Evolutionary conservation across 139 green algal genomes (phyloP).

Genomic region (Asterochloris erici): DNA sequence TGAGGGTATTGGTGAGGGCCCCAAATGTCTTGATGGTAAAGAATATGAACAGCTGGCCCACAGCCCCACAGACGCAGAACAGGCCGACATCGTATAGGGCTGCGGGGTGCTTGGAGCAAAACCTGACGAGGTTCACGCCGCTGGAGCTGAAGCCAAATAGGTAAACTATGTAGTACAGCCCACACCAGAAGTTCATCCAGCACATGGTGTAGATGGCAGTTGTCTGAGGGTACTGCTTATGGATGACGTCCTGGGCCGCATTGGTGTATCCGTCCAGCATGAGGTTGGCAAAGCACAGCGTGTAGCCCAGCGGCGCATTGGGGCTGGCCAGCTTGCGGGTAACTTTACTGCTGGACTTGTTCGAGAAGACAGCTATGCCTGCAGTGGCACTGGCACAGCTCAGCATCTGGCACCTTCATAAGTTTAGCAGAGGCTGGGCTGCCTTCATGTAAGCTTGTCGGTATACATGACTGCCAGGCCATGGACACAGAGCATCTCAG

Average conservation of each 20-base stretch:
- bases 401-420: too few relatives aligned
- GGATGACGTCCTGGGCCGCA: constrained; percentile 82
- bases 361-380: constrained; percentile 29
- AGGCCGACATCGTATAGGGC: constrained; percentile 71
- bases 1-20: constrained; percentile 81
- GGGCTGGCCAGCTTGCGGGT: constrained; percentile 67
- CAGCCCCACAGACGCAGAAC: constrained; percentile 91
- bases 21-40: constrained; percentile 92
- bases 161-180: constrained; percentile 71
- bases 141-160: constrained; percentile 58
- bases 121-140: constrained; percentile 56
- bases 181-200: constrained; percentile 97
- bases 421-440: too few relatives aligned
- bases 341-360: constrained; percentile 53
- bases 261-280: constrained; percentile 97
- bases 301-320: constrained; percentile 90
- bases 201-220: constrained; percentile 90
- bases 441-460: too few relatives aligned
- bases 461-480: too few relatives aligned
- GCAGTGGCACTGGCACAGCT: neutral
- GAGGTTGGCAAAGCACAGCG: constrained; percentile 88
- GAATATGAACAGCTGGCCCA: constrained; percentile 99
- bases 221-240: constrained; percentile 63
- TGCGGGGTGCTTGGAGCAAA: constrained; percentile 72
- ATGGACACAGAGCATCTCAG: too few relatives aligned